Percentiles rank a stretch among this genome's conserved stretches.
Conservation (phyloP, 1,139 yeast species). For the Sugiyamaella xylanicola region DNA sequence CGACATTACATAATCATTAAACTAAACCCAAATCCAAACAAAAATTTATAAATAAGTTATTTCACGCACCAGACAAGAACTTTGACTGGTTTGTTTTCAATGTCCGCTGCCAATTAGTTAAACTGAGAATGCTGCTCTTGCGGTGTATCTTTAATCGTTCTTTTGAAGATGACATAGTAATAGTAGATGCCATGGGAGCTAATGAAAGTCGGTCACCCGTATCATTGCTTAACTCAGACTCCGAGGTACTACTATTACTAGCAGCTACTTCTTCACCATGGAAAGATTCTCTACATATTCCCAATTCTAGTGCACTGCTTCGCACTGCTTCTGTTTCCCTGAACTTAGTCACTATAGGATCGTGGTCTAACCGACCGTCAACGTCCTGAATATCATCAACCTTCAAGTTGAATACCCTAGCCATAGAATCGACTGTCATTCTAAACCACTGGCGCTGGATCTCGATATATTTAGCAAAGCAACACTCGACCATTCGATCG, state of each 20-base stretch:
- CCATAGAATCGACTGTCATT: conserved; percentile 34
- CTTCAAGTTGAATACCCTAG: conserved; percentile 30
- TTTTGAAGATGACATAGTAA: conserved; percentile 3
- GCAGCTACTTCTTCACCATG: conserved; percentile 1
- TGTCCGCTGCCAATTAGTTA: conserved; percentile 24
- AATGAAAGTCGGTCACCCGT: conserved; percentile 1
- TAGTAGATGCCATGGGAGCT: conserved; percentile 4
- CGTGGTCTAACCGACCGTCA: conserved; percentile 30
- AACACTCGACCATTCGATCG: conserved; percentile 32
- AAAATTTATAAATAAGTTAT: conserved; percentile 1
- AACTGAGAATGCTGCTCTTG: conserved; percentile 24
- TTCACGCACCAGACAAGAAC: conserved; percentile 9
- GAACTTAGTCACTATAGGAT: conserved; percentile 31
- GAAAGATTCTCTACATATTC: conserved; percentile 17
- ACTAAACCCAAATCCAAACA: conserved; percentile 1
- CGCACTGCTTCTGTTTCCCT: conserved; percentile 6
- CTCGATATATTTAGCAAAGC: conserved; percentile 31
- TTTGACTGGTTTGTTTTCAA: conserved; percentile 17
- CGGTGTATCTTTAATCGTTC: conserved; percentile 19
- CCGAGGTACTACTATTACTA: conserved; percentile 1
- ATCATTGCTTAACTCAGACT: conserved; percentile 3
- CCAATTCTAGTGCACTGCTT: conserved; percentile 16
- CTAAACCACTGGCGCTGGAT: conserved; percentile 38
- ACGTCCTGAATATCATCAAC: conserved; percentile 28
- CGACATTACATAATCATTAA: conserved; percentile 13